Base-by-base conservation (phyloP, 1,139 yeast species). In the Debaryomycetaceae sp. region DNA sequence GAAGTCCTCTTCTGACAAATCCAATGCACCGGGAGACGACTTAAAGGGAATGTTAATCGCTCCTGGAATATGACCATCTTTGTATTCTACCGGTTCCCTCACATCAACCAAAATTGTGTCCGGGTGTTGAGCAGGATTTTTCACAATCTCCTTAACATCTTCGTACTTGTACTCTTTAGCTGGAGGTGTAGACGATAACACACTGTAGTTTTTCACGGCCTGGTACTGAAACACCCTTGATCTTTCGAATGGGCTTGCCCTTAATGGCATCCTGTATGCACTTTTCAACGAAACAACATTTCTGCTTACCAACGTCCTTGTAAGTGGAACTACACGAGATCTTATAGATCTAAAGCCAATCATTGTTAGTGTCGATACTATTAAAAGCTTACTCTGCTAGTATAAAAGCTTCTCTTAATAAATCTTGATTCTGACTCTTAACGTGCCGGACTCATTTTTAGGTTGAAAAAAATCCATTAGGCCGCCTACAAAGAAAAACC, bases 11-110 rank as follows among this genome's bases (percentile, higher is more conserved):
- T 78, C 75, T 2, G 83, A 68, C 47, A 93, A 76, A 44, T 87
- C 89, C 51, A 93, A 75, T 0, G 98, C 98, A n/a, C 96, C 96
- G 0, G 98, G 98, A 13, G 91, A 80, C 6, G 95, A 82, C 60
- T 89, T 90, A 70, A 84, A 85, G 17, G 99, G 99, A 47, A 93
- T 78, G 62, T 93, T 93, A 50, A 90, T 68, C 11, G 99, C 85
- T 27, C 81, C 78, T 27, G 97, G 97, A 56, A 93, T 86, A 60
- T 76, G 78, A 34, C 89, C 90, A 48, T 73, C 81, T 40, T 70
- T 68, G 60, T 63, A 87, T 67, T 93, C 99, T 42, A 74, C 75
- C 4, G 97, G 97, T 67, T 93, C 99, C 60, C 99, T 82, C 31
- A 88, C 97, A 60, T 93, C 99, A 22, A 91, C 81, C 39, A 91